These are phyloP conservation scores for Picea glauca DNA, from an alignment of 75 land plant species.

Conservation along the genomic window DNA sequence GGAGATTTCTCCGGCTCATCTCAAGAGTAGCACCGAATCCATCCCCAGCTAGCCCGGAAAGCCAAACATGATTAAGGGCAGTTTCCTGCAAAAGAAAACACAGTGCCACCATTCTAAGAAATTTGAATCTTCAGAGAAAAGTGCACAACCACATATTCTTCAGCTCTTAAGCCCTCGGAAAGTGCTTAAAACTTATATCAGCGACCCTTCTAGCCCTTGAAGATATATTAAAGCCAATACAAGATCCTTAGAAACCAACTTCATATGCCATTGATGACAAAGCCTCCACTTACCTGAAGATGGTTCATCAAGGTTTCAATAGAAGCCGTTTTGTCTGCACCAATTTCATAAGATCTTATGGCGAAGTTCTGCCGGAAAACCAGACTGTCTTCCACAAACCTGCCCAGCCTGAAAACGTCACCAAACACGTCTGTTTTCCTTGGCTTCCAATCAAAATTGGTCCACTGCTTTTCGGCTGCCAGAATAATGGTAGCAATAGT, in stretches of 20 bases:
- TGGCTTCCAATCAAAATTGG: conserved; percentile 24
- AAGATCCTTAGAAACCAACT: not conserved
- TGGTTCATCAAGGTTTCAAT: conserved; percentile 73
- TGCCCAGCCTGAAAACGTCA: conserved; percentile 52
- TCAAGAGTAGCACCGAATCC: conserved; percentile 80
- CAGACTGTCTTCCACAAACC: conserved; percentile 53
- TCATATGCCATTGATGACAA: not conserved
- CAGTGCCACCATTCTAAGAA: not conserved
- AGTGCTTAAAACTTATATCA: too few relatives aligned
- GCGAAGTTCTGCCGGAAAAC: conserved; percentile 73
- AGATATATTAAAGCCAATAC: not conserved
- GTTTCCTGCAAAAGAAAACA: conserved; percentile 44
- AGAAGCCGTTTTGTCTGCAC: conserved; percentile 71
- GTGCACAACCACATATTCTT: not conserved
- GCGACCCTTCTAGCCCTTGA: not conserved
- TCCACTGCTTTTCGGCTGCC: conserved; percentile 87
- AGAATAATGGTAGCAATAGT: conserved; percentile 74
- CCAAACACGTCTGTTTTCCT: conserved; percentile 25
- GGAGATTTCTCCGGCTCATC: conserved; percentile 56
- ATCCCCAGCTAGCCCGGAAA: conserved; percentile 70
- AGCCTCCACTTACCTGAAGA: conserved; percentile 49
- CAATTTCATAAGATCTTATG: conserved; percentile 75
- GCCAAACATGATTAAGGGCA: conserved; percentile 71
- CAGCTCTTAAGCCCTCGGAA: too few relatives aligned
- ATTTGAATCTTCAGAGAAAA: not conserved